phyloP scores from a whole-genome alignment of 305 asterid species.

The Solanum aculeatissimum region DNA sequence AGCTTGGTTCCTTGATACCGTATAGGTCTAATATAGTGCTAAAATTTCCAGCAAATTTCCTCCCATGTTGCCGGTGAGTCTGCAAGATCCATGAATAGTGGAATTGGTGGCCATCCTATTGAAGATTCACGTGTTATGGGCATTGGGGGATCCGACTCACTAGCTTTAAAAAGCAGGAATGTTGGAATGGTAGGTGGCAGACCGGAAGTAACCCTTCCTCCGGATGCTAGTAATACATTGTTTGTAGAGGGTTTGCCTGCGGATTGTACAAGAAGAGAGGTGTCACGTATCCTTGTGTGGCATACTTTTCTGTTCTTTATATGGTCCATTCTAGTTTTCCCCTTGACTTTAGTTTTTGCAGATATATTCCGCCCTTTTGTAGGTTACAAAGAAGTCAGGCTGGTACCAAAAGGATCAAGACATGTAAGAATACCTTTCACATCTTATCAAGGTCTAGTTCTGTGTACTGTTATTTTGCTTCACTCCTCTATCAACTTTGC shows the following conservation, averaged over 20 bases:
- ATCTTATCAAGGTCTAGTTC: not conserved
- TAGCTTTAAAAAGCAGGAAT: constrained; percentile 28
- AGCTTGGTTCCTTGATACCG: not conserved
- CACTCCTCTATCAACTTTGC: constrained; percentile 11
- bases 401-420: constrained; percentile 37
- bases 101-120: constrained; percentile 32
- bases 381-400: constrained; percentile 53
- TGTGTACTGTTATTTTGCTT: not conserved
- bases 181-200: constrained; percentile 29
- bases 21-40: not conserved
- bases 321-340: constrained; percentile 4
- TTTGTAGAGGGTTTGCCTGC: constrained; percentile 74
- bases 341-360: constrained; percentile 31
- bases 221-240: constrained; percentile 58
- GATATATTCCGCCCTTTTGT: constrained; percentile 57
- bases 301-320: not conserved
- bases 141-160: constrained; percentile 33
- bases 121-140: constrained; percentile 50
- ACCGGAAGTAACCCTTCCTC: constrained; percentile 51
- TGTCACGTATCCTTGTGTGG: constrained; percentile 61
- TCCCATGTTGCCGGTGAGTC: constrained; percentile 37
- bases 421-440: constrained; percentile 20
- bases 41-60: constrained; percentile 34
- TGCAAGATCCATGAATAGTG: constrained; percentile 46
- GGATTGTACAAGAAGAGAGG: constrained; percentile 68